These are phyloP conservation scores for Saccharum officinarum DNA, from an alignment of 176 grass and related monocot genomes.

Conservation along the genomic window DNA sequence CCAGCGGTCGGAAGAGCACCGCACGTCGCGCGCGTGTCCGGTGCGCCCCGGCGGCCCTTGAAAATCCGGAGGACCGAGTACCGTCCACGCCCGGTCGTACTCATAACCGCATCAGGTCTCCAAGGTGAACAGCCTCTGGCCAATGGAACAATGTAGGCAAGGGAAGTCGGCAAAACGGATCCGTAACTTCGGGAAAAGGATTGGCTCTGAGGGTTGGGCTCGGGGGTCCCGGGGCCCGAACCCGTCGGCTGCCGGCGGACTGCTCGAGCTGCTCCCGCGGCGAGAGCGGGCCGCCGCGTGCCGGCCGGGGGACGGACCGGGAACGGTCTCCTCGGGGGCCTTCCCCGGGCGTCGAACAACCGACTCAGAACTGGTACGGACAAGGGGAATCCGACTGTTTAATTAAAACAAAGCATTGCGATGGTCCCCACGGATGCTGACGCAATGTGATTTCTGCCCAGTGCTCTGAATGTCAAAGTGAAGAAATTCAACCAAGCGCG, in stretches of 20 bases:
- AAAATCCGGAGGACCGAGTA: constrained; percentile 73
- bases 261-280: too few relatives aligned
- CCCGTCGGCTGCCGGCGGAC: too few relatives aligned
- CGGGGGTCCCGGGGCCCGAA: too few relatives aligned
- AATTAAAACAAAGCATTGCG: constrained; percentile 87
- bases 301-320: not conserved
- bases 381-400: constrained; percentile 77
- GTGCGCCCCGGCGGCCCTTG: constrained; percentile 60
- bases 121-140: constrained; percentile 43
- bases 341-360: constrained; percentile 52
- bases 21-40: constrained; percentile 56
- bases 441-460: constrained; percentile 82
- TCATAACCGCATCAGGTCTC: constrained; percentile 82
- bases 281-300: too few relatives aligned
- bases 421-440: constrained; percentile 68
- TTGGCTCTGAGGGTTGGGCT: too few relatives aligned
- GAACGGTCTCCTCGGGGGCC: not conserved
- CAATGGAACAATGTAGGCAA: too few relatives aligned
- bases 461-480: constrained; percentile 85
- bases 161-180: constrained; percentile 51
- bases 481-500: constrained; percentile 88
- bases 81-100: constrained; percentile 38
- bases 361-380: constrained; percentile 69
- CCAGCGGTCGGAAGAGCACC: constrained; percentile 52
- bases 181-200: constrained; percentile 43